Conservation (phyloP, 2,329 filamentous ascomycete species). For the Rhynchosporium secalis region DNA sequence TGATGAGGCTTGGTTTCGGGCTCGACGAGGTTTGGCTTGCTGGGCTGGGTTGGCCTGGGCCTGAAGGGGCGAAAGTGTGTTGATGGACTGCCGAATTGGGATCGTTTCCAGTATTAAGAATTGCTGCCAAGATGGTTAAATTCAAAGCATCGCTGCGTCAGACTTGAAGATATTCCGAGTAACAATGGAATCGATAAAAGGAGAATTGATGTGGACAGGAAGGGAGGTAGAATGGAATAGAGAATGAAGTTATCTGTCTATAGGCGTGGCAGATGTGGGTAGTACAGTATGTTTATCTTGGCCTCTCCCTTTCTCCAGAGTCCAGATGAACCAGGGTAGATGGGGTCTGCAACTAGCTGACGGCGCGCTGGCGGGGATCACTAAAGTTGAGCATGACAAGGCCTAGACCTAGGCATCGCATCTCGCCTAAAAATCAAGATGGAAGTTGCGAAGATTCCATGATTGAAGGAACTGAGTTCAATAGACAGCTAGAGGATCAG, state of each 20-base stretch:
- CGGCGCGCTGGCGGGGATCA: background rate
- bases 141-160: slow-evolving; percentile 17
- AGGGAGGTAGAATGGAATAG: background rate
- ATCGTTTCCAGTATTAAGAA: slow-evolving; percentile 7
- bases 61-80: slow-evolving; percentile 9
- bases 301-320: background rate
- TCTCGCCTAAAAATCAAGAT: no score
- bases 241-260: background rate
- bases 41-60: background rate
- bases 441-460: no score
- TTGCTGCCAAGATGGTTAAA: slow-evolving; percentile 8
- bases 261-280: slow-evolving; percentile 8
- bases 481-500: no score
- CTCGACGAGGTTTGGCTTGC: slow-evolving; percentile 7
- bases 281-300: background rate
- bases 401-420: no score
- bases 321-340: background rate
- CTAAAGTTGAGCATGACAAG: no score
- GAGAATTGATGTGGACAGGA: background rate
- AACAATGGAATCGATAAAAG: background rate
- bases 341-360: background rate
- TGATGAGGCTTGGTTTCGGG: slow-evolving; percentile 1
- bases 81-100: background rate
- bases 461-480: no score
- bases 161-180: slow-evolving; percentile 3